Percentiles rank a stretch among this genome's conserved stretches.
Evolutionary conservation across 2,329 filamentous ascomycete species (phyloP).

Genomic region (Aspergillus calidoustus): DNA sequence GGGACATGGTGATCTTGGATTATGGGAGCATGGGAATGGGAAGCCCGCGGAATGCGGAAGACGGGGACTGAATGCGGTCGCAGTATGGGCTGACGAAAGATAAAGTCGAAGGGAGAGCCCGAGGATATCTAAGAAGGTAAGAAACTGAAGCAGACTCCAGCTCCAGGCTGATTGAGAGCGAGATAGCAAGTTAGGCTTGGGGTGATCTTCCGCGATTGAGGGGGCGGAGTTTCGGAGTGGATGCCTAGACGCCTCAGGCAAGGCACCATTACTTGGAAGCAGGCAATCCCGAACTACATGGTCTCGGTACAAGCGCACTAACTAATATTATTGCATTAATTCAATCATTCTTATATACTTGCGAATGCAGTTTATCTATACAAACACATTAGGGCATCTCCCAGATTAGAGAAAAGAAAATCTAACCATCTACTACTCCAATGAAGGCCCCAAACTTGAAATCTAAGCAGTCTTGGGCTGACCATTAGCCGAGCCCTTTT

Average conservation of each 20-base stretch:
- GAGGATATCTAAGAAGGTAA: neutral
- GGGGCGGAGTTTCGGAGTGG: conserved; percentile 20
- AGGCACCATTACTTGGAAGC: neutral
- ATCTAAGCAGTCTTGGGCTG: conserved; percentile 33
- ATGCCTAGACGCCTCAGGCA: conserved; percentile 21
- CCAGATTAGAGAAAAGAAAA: conserved; percentile 14
- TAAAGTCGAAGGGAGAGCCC: neutral
- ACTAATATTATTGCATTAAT: neutral
- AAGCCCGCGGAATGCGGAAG: conserved; percentile 25
- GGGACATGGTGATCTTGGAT: conserved; percentile 65
- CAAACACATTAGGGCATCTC: neutral
- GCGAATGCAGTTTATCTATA: neutral
- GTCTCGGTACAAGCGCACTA: neutral
- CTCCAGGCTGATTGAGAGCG: conserved; percentile 8
- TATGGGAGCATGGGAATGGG: conserved; percentile 43
- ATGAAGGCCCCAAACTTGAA: conserved; percentile 4
- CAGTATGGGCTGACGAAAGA: neutral
- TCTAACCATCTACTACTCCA: conserved; percentile 10
- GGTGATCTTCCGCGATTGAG: conserved; percentile 14
- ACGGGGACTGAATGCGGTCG: neutral
- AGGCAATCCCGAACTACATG: neutral
- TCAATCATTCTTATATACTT: neutral
- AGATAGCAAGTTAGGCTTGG: neutral
- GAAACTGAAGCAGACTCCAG: conserved; percentile 6
- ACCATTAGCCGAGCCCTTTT: conserved; percentile 47